phyloP scores from a whole-genome alignment of 2,329 filamentous ascomycete genomes.

The Hypoxylon sp. region DNA sequence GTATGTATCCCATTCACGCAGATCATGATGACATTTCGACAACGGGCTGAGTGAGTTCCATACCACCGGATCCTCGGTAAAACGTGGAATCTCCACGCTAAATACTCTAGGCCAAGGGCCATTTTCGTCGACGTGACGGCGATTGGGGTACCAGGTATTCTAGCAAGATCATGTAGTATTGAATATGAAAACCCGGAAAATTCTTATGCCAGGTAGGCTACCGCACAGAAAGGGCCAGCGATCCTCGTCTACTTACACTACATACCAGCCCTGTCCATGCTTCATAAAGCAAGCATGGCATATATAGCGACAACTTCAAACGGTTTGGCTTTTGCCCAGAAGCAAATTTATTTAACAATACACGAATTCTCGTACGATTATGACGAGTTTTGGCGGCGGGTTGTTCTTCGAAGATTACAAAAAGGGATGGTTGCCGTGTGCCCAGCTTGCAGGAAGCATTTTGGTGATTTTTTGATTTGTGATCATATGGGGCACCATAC shows the following conservation, averaged over 20 bases:
- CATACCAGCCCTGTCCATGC: neutral
- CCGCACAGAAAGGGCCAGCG: neutral
- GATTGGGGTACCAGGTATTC: slow-evolving; percentile 3
- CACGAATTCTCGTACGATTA: slow-evolving; percentile 37
- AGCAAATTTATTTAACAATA: slow-evolving; percentile 16
- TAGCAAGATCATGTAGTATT: slow-evolving; percentile 11
- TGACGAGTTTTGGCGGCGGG: slow-evolving; percentile 23
- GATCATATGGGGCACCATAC: slow-evolving; percentile 37
- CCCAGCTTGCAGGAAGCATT: slow-evolving; percentile 6
- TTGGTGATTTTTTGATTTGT: slow-evolving; percentile 45
- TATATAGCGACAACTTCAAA: neutral
- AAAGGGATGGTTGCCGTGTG: slow-evolving; percentile 23
- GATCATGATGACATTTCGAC: neutral
- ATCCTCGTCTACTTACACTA: neutral
- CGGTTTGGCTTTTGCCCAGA: slow-evolving; percentile 2
- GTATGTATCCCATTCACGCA: neutral
- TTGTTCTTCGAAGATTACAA: slow-evolving; percentile 4
- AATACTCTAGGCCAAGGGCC: neutral
- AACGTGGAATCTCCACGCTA: slow-evolving; percentile 14
- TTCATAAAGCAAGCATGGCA: neutral
- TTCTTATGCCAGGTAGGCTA: neutral
- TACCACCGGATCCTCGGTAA: neutral
- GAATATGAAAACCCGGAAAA: neutral
- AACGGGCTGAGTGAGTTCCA: neutral
- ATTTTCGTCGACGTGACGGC: neutral